Base-by-base conservation (phyloP, 2,329 filamentous ascomycete species). In the Aspergillus unguis region DNA sequence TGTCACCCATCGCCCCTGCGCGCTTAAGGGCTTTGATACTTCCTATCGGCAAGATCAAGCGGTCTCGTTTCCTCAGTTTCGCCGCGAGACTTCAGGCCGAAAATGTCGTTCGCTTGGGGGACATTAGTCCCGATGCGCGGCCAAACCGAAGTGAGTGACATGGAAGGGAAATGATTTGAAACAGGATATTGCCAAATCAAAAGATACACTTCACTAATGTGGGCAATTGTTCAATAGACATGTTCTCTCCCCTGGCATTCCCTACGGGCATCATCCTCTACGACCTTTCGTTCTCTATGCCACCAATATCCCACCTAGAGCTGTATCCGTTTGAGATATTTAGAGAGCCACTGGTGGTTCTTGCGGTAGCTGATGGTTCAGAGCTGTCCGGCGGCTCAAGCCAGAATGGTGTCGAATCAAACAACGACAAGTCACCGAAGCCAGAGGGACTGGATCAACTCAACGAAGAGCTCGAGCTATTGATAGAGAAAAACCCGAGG, bases 231-330 rank as follows among this genome's bases (percentile, higher is more conserved):
- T 45, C 42, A 17, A 58, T 70, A 96, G 91, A 90, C 72, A 92
- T 94, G 85, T 96, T 97, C 74, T 95, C 90, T 53, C 92, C 92
- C 37, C 77, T 94, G 64, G 89, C 88, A 10, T 96, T 94, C 71
- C 91, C 90, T 8, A 83, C 85, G 61, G 92, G 92, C 55, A 85
- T 86, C 65, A 87, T 97, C 56, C 81, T 96, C 63, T 96, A 94
- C 79, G 88, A 96, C 69, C 81, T 96, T 57, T 85, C 88, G 53
- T 90, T 88, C 55, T 86, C 90, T 64, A 78, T 87, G 50, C 87
- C 90, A 26, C 85, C 88, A n/a, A 80, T 85, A 31, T 90, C 89
- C 31, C 90, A 95, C 67, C 77, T 90, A 40, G 82, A 89, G 23
- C 75, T 95, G 37, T 87, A 87, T 35, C 92, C 94, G 1, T 96